These are phyloP conservation scores for Calonectria multiphialidica DNA, from an alignment of 2,329 filamentous ascomycete species.

Conservation along the genomic window DNA sequence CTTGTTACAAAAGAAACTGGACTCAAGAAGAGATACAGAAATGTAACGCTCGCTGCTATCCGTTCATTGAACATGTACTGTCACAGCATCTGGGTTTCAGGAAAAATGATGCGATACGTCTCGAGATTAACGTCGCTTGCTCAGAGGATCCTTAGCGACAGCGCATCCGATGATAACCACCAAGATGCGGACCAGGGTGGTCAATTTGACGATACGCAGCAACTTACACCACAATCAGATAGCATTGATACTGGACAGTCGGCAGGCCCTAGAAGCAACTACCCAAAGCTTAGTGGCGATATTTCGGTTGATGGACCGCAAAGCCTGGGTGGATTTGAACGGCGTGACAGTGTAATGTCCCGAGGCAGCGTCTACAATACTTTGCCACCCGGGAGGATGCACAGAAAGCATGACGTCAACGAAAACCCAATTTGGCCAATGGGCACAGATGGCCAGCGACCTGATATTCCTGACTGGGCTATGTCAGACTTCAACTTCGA, in stretches of 20 bases:
- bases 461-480: slow-evolving; percentile 21
- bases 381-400: neutral
- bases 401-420: neutral
- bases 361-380: neutral
- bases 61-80: slow-evolving; percentile 31
- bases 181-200: neutral
- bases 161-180: neutral
- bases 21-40: slow-evolving; percentile 27
- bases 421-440: neutral
- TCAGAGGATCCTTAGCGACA: slow-evolving; percentile 3
- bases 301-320: neutral
- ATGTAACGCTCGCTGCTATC: slow-evolving; percentile 14
- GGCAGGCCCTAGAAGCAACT: neutral
- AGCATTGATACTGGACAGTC: neutral
- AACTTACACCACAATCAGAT: slow-evolving; percentile 7
- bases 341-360: neutral
- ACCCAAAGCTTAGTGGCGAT: neutral
- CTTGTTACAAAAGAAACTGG: slow-evolving; percentile 26
- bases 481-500: slow-evolving; percentile 36
- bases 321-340: neutral
- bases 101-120: slow-evolving; percentile 34
- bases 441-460: neutral
- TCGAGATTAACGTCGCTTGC: slow-evolving; percentile 25
- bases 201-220: slow-evolving; percentile 1
- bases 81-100: slow-evolving; percentile 33